Evolutionary conservation across 2,329 filamentous ascomycete species (phyloP), one percentile per base, ranked within the genome.

Genomic region (Didymella arachidicola): DNA sequence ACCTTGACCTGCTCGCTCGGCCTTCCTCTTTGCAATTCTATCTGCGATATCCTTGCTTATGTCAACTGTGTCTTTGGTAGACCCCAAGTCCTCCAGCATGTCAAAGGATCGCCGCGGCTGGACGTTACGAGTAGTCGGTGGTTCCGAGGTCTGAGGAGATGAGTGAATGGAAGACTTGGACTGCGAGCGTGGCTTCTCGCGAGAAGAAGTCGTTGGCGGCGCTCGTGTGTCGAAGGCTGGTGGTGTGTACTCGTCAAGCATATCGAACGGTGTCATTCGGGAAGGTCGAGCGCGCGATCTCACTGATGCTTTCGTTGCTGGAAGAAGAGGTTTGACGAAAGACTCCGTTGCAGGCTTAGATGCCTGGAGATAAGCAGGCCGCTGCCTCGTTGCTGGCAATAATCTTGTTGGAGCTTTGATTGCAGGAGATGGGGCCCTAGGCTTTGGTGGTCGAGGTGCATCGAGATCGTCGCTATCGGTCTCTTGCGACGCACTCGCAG

Each of bases 401-500:
- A 19, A 11, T 6, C 6, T 19, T 2, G 38, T 19, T 14, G 19
- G 10, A 25, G 38, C 14, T 10, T 4, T 2, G 19, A 19, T 22
- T 25, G 26, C 7, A 26, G 42, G 19, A 41, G 26, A 34, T 19
- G 36, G 16, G 12, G 26, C 6, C 27, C n/a, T 52, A 10, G 51
- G 19, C 4, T 57, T 66, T 53, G 53, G 38, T 10, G 59, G 36
- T 4, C 32, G 63, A 7, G 62, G 64, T 4, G 61, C 60, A 53
- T 76, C 69, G 14, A 75, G 58, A 49, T 75, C 72, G 14, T 74
- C 71, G 51, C 69, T 71, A 36, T 75, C 72, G 25, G 67, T 68
- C n/a, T 63, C 64, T 22, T 51, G 49, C 18, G 45, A 25, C 29
- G 32, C 30, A 14, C 4, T 45, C 25, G 19, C 29, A 6, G 16